A percentile compares a stretch with the other conserved stretches of the same genome.
phyloP scores from a whole-genome alignment of 108 stramenopile species.

The Pseudonitzschia pungens region DNA sequence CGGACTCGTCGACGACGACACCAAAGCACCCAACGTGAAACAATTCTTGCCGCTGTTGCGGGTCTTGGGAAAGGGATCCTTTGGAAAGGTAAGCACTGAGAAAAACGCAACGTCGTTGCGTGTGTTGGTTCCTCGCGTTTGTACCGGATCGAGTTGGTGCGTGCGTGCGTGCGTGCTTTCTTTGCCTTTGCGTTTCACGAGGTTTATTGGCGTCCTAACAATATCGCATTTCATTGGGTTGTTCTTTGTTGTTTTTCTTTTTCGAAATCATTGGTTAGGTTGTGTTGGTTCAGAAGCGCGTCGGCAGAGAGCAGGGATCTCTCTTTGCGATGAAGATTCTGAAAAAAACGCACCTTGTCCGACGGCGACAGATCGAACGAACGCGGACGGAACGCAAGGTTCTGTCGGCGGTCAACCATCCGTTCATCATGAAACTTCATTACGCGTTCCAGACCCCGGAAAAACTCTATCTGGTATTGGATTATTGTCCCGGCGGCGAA shows the following conservation, averaged over 20 bases:
- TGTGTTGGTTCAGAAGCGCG: conserved; percentile 83
- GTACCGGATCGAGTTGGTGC: background rate
- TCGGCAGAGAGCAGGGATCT: conserved; percentile 65
- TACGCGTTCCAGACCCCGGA: conserved; percentile 89
- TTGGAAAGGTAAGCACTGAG: conserved; percentile 94
- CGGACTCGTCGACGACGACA: conserved; percentile 28
- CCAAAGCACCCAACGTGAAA: conserved; percentile 64
- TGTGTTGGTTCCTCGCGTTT: no score
- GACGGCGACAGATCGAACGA: conserved; percentile 93
- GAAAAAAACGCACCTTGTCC: conserved; percentile 89
- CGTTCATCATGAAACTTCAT: conserved; percentile 89
- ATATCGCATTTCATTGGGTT: no score
- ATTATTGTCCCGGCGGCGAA: conserved; percentile 98
- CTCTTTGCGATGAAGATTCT: conserved; percentile 99
- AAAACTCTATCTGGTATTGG: conserved; percentile 92
- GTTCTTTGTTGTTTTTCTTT: background rate
- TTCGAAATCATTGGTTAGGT: conserved; percentile 47
- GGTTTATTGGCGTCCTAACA: no score
- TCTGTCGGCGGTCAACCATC: conserved; percentile 82
- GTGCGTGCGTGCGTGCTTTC: background rate
- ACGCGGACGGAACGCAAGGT: conserved; percentile 97
- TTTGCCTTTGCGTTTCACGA: background rate
- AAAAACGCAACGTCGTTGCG: no score
- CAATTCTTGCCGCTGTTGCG: conserved; percentile 82
- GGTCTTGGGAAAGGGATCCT: conserved; percentile 88